These are phyloP conservation scores for Antitrichia curtipendula DNA, from an alignment of 225 moss, liverwort and hornwort species.

Conservation along the genomic window DNA sequence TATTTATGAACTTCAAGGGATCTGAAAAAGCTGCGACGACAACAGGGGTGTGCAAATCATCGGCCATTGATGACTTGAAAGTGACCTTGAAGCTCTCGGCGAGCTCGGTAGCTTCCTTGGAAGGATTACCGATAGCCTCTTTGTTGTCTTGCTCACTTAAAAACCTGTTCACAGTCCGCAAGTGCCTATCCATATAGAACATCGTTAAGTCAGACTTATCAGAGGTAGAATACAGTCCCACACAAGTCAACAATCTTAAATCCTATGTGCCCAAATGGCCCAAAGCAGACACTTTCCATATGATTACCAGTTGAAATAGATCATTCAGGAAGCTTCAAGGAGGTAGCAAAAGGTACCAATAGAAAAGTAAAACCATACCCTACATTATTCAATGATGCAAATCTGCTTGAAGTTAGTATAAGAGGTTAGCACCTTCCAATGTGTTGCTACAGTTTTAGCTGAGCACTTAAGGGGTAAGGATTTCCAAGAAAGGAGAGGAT, in stretches of 20 bases:
- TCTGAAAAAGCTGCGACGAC: conserved; percentile 82
- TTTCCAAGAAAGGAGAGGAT: neutral
- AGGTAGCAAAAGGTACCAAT: neutral
- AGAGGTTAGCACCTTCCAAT: neutral
- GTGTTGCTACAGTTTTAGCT: neutral
- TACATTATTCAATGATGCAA: neutral
- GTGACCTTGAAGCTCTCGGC: conserved; percentile 34
- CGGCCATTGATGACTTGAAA: conserved; percentile 62
- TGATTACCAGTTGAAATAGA: neutral
- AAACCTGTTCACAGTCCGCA: conserved; percentile 50
- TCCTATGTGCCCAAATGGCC: neutral
- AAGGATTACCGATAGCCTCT: conserved; percentile 17
- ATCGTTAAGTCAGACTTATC: neutral
- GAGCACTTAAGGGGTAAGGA: neutral
- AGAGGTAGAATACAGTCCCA: neutral
- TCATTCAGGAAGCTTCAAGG: neutral
- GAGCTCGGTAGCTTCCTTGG: conserved; percentile 46
- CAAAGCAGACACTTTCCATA: neutral
- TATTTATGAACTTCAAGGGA: conserved; percentile 78
- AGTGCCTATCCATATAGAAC: conserved; percentile 34
- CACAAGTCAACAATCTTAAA: neutral
- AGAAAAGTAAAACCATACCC: neutral
- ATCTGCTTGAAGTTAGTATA: neutral
- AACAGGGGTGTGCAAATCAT: conserved; percentile 85
- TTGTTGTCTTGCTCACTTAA: conserved; percentile 14